phyloP scores from a whole-genome alignment of 345 rosid genomes.

The Alliaria petiolata region DNA sequence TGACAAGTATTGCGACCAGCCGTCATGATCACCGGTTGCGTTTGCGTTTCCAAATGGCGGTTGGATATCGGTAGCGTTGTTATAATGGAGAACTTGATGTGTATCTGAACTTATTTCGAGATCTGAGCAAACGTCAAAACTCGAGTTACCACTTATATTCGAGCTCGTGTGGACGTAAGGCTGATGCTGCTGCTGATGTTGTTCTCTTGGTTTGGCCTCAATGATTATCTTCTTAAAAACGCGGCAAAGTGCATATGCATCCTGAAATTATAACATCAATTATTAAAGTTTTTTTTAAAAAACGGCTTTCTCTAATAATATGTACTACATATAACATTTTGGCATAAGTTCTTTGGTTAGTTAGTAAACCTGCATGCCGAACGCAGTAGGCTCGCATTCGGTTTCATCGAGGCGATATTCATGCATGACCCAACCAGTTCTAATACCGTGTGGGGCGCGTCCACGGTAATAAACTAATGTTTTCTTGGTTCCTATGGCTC shows the following conservation, averaged over 20 bases:
- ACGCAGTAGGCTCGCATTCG: slow-evolving; percentile 55
- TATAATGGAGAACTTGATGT: slow-evolving; percentile 26
- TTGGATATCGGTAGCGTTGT: slow-evolving; percentile 6
- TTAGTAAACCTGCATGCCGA: slow-evolving; percentile 68
- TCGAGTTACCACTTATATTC: slow-evolving; percentile 37
- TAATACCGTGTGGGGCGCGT: slow-evolving; percentile 94
- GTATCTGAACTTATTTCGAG: slow-evolving; percentile 38
- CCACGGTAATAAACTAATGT: slow-evolving; percentile 93
- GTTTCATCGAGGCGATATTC: slow-evolving; percentile 92
- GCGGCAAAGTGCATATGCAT: slow-evolving; percentile 91
- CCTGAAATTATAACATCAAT: slow-evolving; percentile 36
- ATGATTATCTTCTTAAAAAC: slow-evolving; percentile 71
- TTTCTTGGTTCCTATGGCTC: slow-evolving; percentile 87
- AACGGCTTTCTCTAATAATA: no score
- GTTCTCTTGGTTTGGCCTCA: slow-evolving; percentile 56
- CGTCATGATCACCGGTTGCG: slow-evolving; percentile 27
- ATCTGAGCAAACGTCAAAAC: slow-evolving; percentile 44
- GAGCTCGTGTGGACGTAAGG: slow-evolving; percentile 23
- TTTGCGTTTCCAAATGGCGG: slow-evolving; percentile 31
- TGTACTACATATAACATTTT: no score
- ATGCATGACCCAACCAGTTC: slow-evolving; percentile 98
- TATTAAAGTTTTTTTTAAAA: no score
- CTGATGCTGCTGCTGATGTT: no score
- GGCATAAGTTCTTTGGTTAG: no score
- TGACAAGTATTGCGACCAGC: slow-evolving; percentile 49